Base-by-base conservation (phyloP, 306 rosid species). In the Neltuma alba region DNA sequence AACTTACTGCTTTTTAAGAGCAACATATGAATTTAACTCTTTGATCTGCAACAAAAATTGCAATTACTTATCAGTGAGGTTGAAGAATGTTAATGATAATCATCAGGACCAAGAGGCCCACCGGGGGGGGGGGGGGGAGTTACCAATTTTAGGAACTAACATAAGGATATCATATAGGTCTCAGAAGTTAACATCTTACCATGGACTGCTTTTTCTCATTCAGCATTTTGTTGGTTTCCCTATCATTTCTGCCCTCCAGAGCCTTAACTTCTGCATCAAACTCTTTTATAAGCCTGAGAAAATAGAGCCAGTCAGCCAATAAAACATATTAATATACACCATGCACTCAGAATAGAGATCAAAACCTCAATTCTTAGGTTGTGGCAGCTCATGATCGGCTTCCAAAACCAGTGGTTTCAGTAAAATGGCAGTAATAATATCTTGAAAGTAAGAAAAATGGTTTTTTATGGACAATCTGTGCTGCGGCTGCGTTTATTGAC, bases 1-100 rank as follows among this genome's bases (percentile, higher is more conserved):
- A 71, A 87, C 99, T 93, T 91, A 95, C 99, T 95, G 92, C 64
- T 93, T 95, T 85, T 95, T 95, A 63, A 91, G 90, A 71, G 97
- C 96, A 84, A 95, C 99, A 60, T 92, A 93, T 68, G 99, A 91
- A 76, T 95, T 95, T 83, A 95, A 83, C 89, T 93, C 99, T 84
- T 95, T 95, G 88, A 95, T 87, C 99, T 95, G 98, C 94, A 88
- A 18, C 34, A 55, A 69, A 75, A 62, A 75, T 30, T 30, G 67
- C n/a, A 83, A 68, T 80, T 45, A 54, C 75, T 70, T 28, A 73
- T 87, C 68, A 85, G 81, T 31, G 60, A 50, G 12, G 12, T 72
- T 70, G 66, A 41, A 20, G 27, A n/a, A 76, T 15, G 47, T 41
- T 57, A 20, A 23, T 13, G 9, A 70, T 52, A 60, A 66, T 42